Percentiles rank a stretch among this genome's conserved stretches.
Evolutionary conservation across 768 basidiomycete species (phyloP).

Genomic region (Boletus coccyginus): DNA sequence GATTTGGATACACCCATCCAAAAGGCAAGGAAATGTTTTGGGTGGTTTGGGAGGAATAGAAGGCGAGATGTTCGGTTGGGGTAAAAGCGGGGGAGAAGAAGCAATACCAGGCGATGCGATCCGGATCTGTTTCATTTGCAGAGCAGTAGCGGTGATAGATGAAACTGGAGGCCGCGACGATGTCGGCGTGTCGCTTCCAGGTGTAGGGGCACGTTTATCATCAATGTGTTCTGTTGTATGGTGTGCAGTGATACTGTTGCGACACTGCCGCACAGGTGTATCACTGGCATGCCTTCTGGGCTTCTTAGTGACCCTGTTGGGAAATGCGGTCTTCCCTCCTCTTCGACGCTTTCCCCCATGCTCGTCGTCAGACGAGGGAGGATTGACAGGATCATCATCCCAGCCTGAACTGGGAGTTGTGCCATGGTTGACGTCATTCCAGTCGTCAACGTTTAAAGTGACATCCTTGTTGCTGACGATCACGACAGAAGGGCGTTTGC

Average conservation of each 20-base stretch:
- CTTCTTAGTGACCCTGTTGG: constrained; percentile 7
- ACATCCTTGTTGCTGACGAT: neutral
- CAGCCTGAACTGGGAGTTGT: neutral
- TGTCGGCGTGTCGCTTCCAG: neutral
- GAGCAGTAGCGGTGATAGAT: constrained; percentile 3
- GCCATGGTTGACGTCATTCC: neutral
- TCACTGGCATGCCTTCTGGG: constrained; percentile 13
- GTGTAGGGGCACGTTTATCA: neutral
- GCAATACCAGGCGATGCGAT: constrained; percentile 12
- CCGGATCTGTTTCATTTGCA: constrained; percentile 12
- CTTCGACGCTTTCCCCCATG: constrained; percentile 18
- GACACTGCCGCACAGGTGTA: constrained; percentile 2
- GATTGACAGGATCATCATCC: neutral
- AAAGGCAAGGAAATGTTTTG: constrained; percentile 21
- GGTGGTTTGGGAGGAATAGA: constrained; percentile 5
- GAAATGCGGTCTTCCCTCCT: neutral
- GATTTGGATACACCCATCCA: constrained; percentile 26
- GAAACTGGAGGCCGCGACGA: constrained; percentile 2
- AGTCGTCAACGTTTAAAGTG: neutral
- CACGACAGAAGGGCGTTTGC: constrained; percentile 21
- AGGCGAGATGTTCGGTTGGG: neutral
- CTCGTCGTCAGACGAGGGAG: constrained; percentile 4
- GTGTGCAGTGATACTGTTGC: neutral
- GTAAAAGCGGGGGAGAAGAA: constrained; percentile 1
- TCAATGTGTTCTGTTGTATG: neutral